phyloP scores from a whole-genome alignment of 2,329 filamentous ascomycete species.

The Laburnicola sp. region DNA sequence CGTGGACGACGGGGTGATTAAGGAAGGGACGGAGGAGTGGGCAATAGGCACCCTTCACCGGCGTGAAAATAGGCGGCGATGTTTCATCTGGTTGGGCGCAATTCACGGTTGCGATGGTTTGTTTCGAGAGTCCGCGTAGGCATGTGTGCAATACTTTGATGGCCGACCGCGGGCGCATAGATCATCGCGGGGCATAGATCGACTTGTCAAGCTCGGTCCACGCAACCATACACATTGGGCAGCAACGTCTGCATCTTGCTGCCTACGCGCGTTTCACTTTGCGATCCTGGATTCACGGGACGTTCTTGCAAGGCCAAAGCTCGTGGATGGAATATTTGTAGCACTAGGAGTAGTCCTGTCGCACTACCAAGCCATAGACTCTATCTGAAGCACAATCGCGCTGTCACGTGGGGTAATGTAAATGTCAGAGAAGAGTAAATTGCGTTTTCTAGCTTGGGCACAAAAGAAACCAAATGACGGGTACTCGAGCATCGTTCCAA shows the following conservation, averaged over 20 bases:
- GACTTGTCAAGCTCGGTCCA: neutral
- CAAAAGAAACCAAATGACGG: conserved; percentile 1
- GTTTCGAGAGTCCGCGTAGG: conserved; percentile 17
- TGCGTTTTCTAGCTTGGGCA: conserved; percentile 10
- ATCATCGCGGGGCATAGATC: conserved; percentile 33
- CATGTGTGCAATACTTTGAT: conserved; percentile 26
- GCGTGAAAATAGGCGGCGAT: conserved; percentile 23
- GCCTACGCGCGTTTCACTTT: neutral
- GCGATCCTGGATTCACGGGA: neutral
- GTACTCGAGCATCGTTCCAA: conserved; percentile 11
- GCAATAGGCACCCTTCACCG: conserved; percentile 21
- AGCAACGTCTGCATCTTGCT: neutral
- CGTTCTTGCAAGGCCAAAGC: neutral
- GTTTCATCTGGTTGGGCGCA: conserved; percentile 34
- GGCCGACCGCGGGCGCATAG: conserved; percentile 1
- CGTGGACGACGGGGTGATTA: conserved; percentile 9
- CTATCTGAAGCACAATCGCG: conserved; percentile 1
- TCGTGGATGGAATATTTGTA: neutral
- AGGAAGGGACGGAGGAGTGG: neutral
- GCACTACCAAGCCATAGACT: neutral
- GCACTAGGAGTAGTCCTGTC: neutral
- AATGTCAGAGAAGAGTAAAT: neutral
- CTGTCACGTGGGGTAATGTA: conserved; percentile 2
- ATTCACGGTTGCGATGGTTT: conserved; percentile 13
- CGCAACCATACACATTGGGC: neutral